Base-by-base conservation (phyloP, 352 stramenopile genomes). In the Pelagophyceae sp. region DNA sequence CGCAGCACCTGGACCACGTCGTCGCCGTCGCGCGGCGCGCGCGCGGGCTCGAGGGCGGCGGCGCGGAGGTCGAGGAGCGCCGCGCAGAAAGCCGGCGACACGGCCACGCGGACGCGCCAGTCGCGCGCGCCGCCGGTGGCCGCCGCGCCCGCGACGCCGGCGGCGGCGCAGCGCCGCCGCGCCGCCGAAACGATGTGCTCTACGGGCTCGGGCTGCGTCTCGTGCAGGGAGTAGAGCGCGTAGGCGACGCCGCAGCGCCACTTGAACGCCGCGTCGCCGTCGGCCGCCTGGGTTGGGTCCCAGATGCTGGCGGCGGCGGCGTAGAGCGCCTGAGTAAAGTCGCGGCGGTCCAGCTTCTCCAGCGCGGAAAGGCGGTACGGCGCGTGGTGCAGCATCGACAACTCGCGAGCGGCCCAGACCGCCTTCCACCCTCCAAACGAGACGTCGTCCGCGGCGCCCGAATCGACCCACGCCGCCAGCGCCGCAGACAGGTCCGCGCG, bases 351-450 rank as follows among this genome's bases (percentile, higher is more conserved):
- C 54, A 6, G 54, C 2, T 63, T 63, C 11, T 63, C 25, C 54
- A 63, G 11, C n/a, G n/a, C n/a, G 45, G 11, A 11, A 23, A 54
- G 45, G 54, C 54, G 54, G 15, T 31, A 29, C 54, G 54, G 54
- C 54, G 54, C 54, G 54, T 63, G 54, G 54, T 63, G 54, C 54
- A 63, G 54, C 54, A 63, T 15, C 54, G 54, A 63, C 54, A 63
- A 6, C 54, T 63, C 54, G 15, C 54, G 54, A 15, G 54, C 54
- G 15, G 6, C 25, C 54, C 54, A 63, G 15, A 29, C 15, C 2
- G 54, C 54, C 54, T 63, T 63, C 11, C 6, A 63, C 11, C 15
- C 25, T 2, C 15, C 11, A 2, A 15, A 63, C n/a, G n/a, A n/a
- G 54, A 2, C 6, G 2, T 2, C 11, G 27, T 63, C 54, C 54